Conservation (phyloP, 2,329 filamentous ascomycete genomes). For the Pyrenophora tritici-repentis region DNA sequence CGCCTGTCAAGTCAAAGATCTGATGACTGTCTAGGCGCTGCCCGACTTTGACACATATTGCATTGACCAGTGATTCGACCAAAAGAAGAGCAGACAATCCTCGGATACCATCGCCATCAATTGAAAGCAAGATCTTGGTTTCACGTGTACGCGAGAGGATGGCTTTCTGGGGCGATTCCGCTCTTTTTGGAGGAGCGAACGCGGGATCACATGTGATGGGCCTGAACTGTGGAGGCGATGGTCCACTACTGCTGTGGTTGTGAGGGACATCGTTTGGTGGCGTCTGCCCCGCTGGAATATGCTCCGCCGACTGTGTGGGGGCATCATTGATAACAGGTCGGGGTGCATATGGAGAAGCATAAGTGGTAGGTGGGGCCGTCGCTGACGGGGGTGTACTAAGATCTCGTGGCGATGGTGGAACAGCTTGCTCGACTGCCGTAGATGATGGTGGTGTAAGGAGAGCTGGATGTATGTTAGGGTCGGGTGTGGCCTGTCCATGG, state of each 20-base stretch:
- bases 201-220: background rate
- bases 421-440: constrained; percentile 3
- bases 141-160: constrained; percentile 28
- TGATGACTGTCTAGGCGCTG: constrained; percentile 33
- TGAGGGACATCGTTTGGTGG: background rate
- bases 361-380: constrained; percentile 1
- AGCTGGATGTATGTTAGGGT: background rate
- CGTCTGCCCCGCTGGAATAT: background rate
- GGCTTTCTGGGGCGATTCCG: constrained; percentile 5
- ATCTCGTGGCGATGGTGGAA: constrained; percentile 5
- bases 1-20: constrained; percentile 41
- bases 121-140: constrained; percentile 39
- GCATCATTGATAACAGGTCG: background rate
- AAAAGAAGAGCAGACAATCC: constrained; percentile 37
- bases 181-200: constrained; percentile 5
- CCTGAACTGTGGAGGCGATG: constrained; percentile 5
- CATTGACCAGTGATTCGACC: constrained; percentile 40
- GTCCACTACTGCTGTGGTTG: background rate
- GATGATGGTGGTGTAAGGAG: constrained; percentile 12
- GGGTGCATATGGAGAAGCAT: constrained; percentile 20
- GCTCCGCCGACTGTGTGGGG: background rate
- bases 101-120: constrained; percentile 41
- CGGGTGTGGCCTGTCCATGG: constrained; percentile 6
- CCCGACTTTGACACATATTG: constrained; percentile 34
- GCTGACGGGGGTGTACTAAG: constrained; percentile 4